These are phyloP conservation scores for Phytophthora lateralis DNA, from an alignment of 352 stramenopile species.

Conservation along the genomic window DNA sequence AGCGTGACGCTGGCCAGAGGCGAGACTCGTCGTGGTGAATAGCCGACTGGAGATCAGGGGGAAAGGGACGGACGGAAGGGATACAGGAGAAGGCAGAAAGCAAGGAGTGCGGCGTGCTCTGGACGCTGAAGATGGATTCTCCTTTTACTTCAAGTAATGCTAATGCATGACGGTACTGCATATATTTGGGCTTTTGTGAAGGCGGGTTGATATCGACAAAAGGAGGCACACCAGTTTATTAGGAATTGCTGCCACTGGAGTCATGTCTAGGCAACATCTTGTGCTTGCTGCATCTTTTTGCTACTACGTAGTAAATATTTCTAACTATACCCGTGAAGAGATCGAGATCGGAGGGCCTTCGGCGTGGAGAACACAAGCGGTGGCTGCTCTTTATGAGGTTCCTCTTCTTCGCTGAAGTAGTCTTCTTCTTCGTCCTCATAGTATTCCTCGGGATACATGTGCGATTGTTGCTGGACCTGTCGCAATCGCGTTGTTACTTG, in stretches of 20 bases:
- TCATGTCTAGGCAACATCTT: constrained; percentile 14
- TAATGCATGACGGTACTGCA: constrained; percentile 44
- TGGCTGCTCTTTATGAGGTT: constrained; percentile 29
- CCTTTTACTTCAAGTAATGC: constrained; percentile 33
- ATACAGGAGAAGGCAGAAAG: constrained; percentile 6
- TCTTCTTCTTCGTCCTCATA: constrained; percentile 18
- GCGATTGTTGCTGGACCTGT: constrained; percentile 9
- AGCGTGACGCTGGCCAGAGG: constrained; percentile 22
- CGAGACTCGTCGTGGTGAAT: constrained; percentile 12
- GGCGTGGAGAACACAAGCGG: constrained; percentile 27
- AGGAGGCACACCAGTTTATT: no score
- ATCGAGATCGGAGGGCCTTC: constrained; percentile 30
- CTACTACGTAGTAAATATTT: constrained; percentile 44
- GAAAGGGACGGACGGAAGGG: constrained; percentile 12
- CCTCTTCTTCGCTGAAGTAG: constrained; percentile 23
- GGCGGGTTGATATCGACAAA: constrained; percentile 1
- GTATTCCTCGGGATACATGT: constrained; percentile 8
- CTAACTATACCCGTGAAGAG: constrained; percentile 28
- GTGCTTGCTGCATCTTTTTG: constrained; percentile 5
- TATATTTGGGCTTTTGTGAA: constrained; percentile 16
- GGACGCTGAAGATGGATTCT: constrained; percentile 10
- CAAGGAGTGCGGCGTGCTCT: constrained; percentile 5
- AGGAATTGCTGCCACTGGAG: not conserved
- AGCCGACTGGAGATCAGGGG: constrained; percentile 13
- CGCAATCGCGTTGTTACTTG: constrained; percentile 25